Evolutionary conservation across 2,329 filamentous ascomycete species (phyloP).

Genomic region (Talaromyces sp.): DNA sequence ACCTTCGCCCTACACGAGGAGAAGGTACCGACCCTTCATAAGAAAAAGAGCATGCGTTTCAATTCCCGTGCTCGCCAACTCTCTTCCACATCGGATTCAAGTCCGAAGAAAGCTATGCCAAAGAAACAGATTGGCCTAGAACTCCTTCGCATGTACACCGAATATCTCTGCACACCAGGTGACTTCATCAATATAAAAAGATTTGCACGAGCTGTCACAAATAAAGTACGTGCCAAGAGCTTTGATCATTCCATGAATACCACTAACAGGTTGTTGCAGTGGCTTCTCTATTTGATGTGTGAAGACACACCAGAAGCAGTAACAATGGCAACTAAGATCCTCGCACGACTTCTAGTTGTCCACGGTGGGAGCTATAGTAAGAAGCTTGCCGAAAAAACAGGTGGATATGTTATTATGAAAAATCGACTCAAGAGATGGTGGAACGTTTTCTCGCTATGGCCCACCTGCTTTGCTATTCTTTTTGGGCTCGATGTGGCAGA

Average conservation of each 20-base stretch:
- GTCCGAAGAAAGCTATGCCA: constrained; percentile 38
- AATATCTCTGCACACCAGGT: constrained; percentile 70
- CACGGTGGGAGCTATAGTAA: constrained; percentile 78
- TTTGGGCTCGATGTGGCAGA: constrained; percentile 78
- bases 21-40: constrained; percentile 44
- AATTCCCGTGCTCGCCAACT: constrained; percentile 29
- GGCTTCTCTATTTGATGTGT: constrained; percentile 85
- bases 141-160: constrained; percentile 73
- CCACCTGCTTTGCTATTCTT: constrained; percentile 80
- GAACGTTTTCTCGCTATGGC: constrained; percentile 81
- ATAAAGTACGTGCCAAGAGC: constrained; percentile 63
- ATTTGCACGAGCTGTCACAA: constrained; percentile 91
- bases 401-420: constrained; percentile 83
- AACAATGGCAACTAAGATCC: constrained; percentile 73
- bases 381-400: constrained; percentile 82
- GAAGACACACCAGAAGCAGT: constrained; percentile 83
- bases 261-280: constrained; percentile 50
- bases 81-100: constrained; percentile 33
- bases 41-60: constrained; percentile 45
- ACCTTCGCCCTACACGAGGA: constrained; percentile 81
- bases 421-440: constrained; percentile 82
- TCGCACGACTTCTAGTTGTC: constrained; percentile 76
- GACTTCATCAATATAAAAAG: constrained; percentile 70
- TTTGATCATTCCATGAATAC: not conserved
- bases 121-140: constrained; percentile 70